Evolutionary conservation across 2,329 filamentous ascomycete genomes (phyloP).

Genomic region (Penicillium sp.): DNA sequence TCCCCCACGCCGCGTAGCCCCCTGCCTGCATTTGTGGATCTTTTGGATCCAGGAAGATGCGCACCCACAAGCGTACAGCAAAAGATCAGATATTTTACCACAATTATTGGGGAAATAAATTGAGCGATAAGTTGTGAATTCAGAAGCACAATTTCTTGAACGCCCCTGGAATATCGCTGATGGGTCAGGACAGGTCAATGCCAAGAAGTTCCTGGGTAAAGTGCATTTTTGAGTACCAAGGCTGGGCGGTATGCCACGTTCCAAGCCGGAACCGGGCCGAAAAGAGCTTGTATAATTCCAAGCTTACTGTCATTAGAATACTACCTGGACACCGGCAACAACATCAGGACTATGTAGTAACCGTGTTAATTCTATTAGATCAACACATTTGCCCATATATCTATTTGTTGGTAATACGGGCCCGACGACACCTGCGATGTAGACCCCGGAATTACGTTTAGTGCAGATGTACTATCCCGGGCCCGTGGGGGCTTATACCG

Average conservation of each 20-base stretch:
- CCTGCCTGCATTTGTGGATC: background rate
- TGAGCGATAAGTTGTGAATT: background rate
- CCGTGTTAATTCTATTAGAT: background rate
- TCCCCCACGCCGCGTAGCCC: background rate
- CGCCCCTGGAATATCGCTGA: background rate
- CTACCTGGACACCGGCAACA: background rate
- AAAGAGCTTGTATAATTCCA: background rate
- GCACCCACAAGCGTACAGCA: background rate
- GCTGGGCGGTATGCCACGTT: background rate
- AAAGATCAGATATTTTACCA: background rate
- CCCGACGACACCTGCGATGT: background rate
- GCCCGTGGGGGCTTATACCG: background rate
- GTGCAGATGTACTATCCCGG: background rate
- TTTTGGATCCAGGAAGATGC: background rate
- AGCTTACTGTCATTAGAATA: background rate
- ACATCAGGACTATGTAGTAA: background rate
- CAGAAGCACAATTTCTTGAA: background rate
- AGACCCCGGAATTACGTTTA: conserved; percentile 8
- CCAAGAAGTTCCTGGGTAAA: conserved; percentile 22
- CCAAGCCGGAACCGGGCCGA: conserved; percentile 4
- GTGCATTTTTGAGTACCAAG: background rate
- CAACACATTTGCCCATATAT: background rate
- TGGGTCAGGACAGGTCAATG: background rate
- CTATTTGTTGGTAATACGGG: background rate
- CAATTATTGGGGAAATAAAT: too few relatives aligned